phyloP scores from a whole-genome alignment of 169 alveolate species.

The Babesia bovis region DNA sequence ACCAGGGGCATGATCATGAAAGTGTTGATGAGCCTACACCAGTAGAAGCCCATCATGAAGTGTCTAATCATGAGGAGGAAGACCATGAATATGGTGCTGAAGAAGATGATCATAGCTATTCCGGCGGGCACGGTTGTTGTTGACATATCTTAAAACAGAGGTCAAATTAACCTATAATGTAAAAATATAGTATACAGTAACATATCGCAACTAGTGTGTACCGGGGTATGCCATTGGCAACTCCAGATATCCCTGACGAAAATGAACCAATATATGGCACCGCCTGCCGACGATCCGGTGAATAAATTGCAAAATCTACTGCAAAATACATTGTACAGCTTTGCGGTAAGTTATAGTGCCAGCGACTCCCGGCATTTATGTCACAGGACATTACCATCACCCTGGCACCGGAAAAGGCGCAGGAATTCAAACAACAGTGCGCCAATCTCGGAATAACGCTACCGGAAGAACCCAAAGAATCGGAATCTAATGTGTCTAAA shows the following conservation, averaged over 20 bases:
- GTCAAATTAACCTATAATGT: too few species aligned
- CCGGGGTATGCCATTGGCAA: too few species aligned
- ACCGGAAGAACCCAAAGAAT: constrained; percentile 6
- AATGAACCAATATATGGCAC: constrained; percentile 54
- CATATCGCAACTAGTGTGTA: too few species aligned
- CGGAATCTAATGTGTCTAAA: background rate
- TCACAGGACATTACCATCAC: constrained; percentile 56
- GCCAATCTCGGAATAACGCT: constrained; percentile 19
- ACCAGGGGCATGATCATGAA: background rate
- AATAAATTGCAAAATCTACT: constrained; percentile 63
- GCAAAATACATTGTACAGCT: constrained; percentile 61
- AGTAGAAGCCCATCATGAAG: too few species aligned
- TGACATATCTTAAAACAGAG: too few species aligned
- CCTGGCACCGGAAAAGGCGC: constrained; percentile 38
- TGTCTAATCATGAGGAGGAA: too few species aligned
- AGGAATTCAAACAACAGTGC: constrained; percentile 23
- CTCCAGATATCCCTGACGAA: too few species aligned
- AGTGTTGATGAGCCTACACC: too few species aligned
- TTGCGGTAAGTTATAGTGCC: constrained; percentile 40
- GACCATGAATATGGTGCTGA: too few species aligned
- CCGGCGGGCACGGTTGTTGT: too few species aligned
- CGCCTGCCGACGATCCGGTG: constrained; percentile 60
- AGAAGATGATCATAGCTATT: too few species aligned
- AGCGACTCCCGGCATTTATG: background rate
- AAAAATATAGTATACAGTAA: too few species aligned